Evolutionary conservation across 495 filamentous ascomycete species (phyloP), one percentile per base, ranked within the genome.

Genomic region (Cryomyces minteri): DNA sequence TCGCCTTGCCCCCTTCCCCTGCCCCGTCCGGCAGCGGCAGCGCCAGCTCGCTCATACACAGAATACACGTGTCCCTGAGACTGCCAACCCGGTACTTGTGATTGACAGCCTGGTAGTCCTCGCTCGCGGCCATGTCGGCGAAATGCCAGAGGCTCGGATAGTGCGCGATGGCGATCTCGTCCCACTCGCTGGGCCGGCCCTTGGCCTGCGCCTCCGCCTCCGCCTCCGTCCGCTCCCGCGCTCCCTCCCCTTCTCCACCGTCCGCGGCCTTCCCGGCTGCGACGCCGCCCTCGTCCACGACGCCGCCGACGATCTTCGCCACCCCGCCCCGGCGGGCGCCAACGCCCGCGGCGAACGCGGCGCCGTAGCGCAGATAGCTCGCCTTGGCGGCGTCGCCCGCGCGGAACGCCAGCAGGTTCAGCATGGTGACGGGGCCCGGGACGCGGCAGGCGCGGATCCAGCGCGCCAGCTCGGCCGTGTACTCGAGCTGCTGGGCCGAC

Each of bases 321-420:
- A 57, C 57, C 0, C 75, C 77, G 29, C 76, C 77, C 10, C 72
- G 60, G 43, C 56, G 65, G 1, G 62, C 57, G 5, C 76, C 77
- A 8, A 74, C 67, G 0, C 54, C 55, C 25, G 66, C 59, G 5
- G 65, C 59, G 50, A 82, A 82, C 6, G 68, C 72, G 32, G 62
- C 57, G 2, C 76, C 75, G 56, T 80, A 82, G 31, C 67, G 55
- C 31, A 68, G 62, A 52, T 80, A 82, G 36, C 63, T 59, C 42
- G 66, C 59, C 51, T 72, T 74, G 47, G 57, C 66, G 9, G 63
- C 64, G n/a, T n/a, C n/a, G 32, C 40, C 44, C 0, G 64, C 62
- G 18, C 66, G 60, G 57, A 82, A 80, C 46, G 75, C 66, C 5
- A 82, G 64, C n/a, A 80, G 61, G 46, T 80, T 82, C n/a, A 80